Evolutionary conservation across 2,329 filamentous ascomycete genomes (phyloP).

Genomic region (Colletotrichum sp.): DNA sequence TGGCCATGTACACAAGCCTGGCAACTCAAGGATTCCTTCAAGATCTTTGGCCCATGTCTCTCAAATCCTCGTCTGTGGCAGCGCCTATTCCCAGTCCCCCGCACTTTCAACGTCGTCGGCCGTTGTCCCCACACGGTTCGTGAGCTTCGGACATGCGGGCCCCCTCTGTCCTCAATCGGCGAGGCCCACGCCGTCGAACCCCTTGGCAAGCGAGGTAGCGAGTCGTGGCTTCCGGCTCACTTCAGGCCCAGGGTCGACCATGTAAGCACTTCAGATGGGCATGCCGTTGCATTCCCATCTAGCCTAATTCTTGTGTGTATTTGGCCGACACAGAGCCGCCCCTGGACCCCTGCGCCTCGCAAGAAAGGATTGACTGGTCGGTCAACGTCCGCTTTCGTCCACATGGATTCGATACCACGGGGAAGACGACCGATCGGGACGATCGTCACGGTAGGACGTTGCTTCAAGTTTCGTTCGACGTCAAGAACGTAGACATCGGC

Average conservation of each 20-base stretch:
- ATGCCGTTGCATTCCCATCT: not conserved
- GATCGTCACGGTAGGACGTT: not conserved
- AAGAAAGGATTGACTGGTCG: slow-evolving; percentile 9
- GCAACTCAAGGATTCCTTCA: not conserved
- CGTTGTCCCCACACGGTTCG: not conserved
- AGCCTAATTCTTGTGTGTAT: not conserved
- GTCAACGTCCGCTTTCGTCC: slow-evolving; percentile 12
- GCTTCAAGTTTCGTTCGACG: not conserved
- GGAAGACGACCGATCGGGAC: not conserved
- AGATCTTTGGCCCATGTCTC: not conserved
- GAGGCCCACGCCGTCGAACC: not conserved
- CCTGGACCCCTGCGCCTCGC: slow-evolving; percentile 10
- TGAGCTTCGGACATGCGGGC: not conserved
- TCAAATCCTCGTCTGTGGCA: not conserved
- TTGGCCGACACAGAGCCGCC: slow-evolving; percentile 6
- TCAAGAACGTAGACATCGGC: not conserved
- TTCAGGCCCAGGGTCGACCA: not conserved
- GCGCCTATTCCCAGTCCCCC: not conserved
- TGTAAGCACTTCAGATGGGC: not conserved
- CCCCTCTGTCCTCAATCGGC: not conserved
- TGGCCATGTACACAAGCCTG: not conserved
- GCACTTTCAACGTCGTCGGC: not conserved
- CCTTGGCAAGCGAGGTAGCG: not conserved
- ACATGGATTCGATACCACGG: not conserved
- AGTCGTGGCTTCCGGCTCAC: not conserved